Conservation (phyloP, 768 basidiomycete genomes). For the Russula compacta region DNA sequence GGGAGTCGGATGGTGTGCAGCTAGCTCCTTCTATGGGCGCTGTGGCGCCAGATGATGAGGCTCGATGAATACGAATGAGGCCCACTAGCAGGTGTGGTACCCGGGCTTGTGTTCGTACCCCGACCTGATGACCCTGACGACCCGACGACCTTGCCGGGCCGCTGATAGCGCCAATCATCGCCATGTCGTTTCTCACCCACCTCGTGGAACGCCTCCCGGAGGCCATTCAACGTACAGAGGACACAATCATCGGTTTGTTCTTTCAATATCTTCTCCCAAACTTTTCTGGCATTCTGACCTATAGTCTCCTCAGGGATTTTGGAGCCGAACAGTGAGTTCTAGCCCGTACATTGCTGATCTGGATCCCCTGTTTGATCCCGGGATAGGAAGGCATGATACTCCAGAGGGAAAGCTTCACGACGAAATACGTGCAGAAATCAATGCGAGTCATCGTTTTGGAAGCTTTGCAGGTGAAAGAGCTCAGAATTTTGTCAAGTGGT, state of each 20-base stretch:
- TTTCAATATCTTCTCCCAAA: neutral
- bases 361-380: neutral
- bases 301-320: slow-evolving; percentile 13
- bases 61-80: too few species aligned
- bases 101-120: too few species aligned
- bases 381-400: slow-evolving; percentile 58
- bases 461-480: slow-evolving; percentile 72
- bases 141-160: too few species aligned
- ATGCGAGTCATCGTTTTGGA: slow-evolving; percentile 68
- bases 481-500: slow-evolving; percentile 80
- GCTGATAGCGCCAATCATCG: too few species aligned
- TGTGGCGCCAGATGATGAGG: too few species aligned
- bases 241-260: slow-evolving; percentile 18
- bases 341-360: neutral
- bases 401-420: slow-evolving; percentile 66
- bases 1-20: too few species aligned
- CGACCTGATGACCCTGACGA: too few species aligned
- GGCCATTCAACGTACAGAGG: slow-evolving; percentile 21
- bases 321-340: slow-evolving; percentile 18
- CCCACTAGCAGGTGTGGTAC: too few species aligned
- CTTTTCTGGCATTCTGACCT: neutral
- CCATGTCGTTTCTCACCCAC: slow-evolving; percentile 11
- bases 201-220: slow-evolving; percentile 20
- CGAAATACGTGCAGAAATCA: slow-evolving; percentile 63
- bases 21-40: too few species aligned